A percentile compares a stretch with the other conserved stretches of the same genome.
Evolutionary conservation across 2,329 filamentous ascomycete species (phyloP).

Genomic region (Thelonectria olida): DNA sequence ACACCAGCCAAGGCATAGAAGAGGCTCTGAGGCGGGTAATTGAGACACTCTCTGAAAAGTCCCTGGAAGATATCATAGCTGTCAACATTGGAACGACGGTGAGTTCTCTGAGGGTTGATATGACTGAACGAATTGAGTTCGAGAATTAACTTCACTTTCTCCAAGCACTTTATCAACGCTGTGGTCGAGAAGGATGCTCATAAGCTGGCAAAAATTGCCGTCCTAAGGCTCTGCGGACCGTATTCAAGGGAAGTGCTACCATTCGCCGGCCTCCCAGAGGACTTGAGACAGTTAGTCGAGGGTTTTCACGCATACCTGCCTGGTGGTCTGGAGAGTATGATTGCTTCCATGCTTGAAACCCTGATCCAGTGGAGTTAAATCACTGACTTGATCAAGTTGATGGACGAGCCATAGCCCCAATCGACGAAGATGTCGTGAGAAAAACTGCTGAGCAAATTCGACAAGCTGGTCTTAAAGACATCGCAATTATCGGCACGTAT

Average conservation of each 20-base stretch:
- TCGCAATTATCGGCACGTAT: constrained; percentile 11
- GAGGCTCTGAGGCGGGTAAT: constrained; percentile 5
- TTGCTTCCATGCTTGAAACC: constrained; percentile 36
- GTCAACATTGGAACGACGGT: constrained; percentile 19
- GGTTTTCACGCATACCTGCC: constrained; percentile 50
- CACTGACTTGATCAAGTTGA: constrained; percentile 1
- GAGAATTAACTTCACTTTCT: neutral
- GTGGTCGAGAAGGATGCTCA: constrained; percentile 53
- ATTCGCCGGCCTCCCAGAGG: constrained; percentile 53
- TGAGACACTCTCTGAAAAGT: neutral
- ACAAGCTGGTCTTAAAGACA: constrained; percentile 5
- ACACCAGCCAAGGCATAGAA: constrained; percentile 2
- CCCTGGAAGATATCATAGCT: constrained; percentile 6
- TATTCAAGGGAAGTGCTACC: constrained; percentile 50
- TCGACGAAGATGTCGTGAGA: neutral
- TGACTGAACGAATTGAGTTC: neutral
- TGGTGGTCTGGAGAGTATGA: constrained; percentile 50
- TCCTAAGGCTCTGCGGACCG: constrained; percentile 54
- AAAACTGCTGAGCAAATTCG: neutral
- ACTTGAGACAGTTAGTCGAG: constrained; percentile 48
- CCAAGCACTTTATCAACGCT: constrained; percentile 56
- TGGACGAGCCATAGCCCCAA: constrained; percentile 2
- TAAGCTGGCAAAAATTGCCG: constrained; percentile 52
- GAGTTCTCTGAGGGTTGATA: neutral
- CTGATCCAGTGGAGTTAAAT: neutral